Evolutionary conservation across 2,329 filamentous ascomycete species (phyloP).

Genomic region (Epichloe glyceriae): DNA sequence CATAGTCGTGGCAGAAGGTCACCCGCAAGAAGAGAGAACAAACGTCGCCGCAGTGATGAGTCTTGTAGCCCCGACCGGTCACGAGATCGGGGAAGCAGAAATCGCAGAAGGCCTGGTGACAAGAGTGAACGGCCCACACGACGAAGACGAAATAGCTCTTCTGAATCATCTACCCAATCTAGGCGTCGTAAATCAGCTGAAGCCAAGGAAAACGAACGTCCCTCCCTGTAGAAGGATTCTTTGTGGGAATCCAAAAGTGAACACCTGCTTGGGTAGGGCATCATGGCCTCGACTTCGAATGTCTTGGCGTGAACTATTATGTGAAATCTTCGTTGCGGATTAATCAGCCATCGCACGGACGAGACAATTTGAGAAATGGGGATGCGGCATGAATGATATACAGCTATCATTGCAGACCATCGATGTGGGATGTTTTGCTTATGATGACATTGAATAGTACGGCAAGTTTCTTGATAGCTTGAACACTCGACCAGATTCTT

Average conservation of each 20-base stretch:
- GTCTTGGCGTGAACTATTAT: not conserved
- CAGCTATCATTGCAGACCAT: not conserved
- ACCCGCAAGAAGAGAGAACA: constrained; percentile 2
- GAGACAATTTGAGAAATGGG: not conserved
- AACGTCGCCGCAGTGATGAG: constrained; percentile 3
- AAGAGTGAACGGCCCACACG: constrained; percentile 4
- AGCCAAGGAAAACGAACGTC: constrained; percentile 28
- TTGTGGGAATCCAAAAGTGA: not conserved
- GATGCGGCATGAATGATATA: not conserved
- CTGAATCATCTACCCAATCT: constrained; percentile 36
- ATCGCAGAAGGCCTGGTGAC: constrained; percentile 1
- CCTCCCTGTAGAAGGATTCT: constrained; percentile 6
- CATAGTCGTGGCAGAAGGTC: constrained; percentile 14
- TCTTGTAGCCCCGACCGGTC: constrained; percentile 3
- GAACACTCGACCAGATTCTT: not conserved
- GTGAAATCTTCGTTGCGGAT: not conserved
- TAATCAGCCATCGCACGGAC: not conserved
- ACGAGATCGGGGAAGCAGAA: not conserved
- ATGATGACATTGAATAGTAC: not conserved
- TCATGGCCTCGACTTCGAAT: not conserved
- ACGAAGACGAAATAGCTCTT: constrained; percentile 38
- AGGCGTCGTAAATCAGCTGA: constrained; percentile 43
- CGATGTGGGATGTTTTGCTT: not conserved
- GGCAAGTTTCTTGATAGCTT: too few relatives aligned
- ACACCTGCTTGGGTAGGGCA: not conserved